Base-by-base conservation (phyloP, 164 flowering plant species). In the Nymphaea thermarum region DNA sequence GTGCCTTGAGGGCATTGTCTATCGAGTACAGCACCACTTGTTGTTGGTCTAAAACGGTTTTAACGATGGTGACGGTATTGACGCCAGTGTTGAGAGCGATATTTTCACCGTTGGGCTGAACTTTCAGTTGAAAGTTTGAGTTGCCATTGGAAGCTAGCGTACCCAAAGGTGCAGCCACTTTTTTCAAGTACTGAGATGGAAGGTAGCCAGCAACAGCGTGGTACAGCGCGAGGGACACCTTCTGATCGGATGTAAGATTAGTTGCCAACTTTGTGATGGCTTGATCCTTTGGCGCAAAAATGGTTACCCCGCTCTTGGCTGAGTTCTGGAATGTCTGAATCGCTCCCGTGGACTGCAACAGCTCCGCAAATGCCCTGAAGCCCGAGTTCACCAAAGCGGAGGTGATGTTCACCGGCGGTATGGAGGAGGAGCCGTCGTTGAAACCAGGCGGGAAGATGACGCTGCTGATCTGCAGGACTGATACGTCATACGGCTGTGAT, bases 151-250 rank as follows among this genome's bases (percentile, higher is more conserved):
- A 84, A 2, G 98, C 98, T 42, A 93, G 66, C 0, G 97, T 93
- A 5, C 71, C n/a, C 55, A 93, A 68, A 14, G 87, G 81, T 47
- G 5, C 76, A 41, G 76, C 84, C 4, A 77, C 71, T 1, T 86
- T 80, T 78, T 87, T 92, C 78, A 92, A 74, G 0, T 87, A 64
- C 2, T 89, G 94, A 10, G 68, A 61, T 0, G 98, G 96, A 1
- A 69, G 70, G 81, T 92, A 92, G 4, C 65, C 55, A 4, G 83
- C 64, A 1, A 77, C 4, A 1, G 96, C 96, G 65, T 93, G 98
- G 62, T 82, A 93, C 72, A 74, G 81, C 4, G 91, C 74, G 17
- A 93, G 73, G 57, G 89, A 71, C 3, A 85, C 96, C 2, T 79
- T 43, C 67, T 89, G 96, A 51, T 51, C 57, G 14, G 57, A 51